These are phyloP conservation scores for Ophiostoma fasciatum DNA, from an alignment of 2,329 filamentous ascomycete species.

Conservation along the genomic window DNA sequence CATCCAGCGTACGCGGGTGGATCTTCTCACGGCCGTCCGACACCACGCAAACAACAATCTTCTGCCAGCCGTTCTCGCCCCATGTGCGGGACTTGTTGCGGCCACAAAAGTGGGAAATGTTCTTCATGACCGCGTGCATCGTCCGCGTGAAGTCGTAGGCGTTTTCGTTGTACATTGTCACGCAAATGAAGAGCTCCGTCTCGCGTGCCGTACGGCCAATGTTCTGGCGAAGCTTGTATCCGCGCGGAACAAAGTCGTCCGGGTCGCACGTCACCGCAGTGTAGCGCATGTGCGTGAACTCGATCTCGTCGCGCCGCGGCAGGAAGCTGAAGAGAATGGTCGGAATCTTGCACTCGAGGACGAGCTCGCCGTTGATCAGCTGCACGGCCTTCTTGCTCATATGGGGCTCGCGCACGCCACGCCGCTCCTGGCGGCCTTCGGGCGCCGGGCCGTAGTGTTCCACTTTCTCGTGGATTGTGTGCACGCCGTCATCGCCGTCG, in stretches of 20 bases:
- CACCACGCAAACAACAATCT: conserved; percentile 95
- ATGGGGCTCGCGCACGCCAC: conserved; percentile 74
- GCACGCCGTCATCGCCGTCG: not conserved
- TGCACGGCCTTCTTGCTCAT: conserved; percentile 89
- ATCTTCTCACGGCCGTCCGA: conserved; percentile 84
- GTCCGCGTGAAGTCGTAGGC: conserved; percentile 93
- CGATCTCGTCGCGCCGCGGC: conserved; percentile 78
- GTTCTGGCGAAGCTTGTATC: conserved; percentile 79
- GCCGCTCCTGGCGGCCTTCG: conserved; percentile 68
- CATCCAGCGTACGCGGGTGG: conserved; percentile 84
- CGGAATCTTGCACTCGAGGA: conserved; percentile 97
- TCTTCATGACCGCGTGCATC: conserved; percentile 98
- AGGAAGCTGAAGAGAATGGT: conserved; percentile 97
- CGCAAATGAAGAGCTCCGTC: conserved; percentile 88
- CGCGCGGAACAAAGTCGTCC: conserved; percentile 75
- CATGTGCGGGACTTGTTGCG: conserved; percentile 85
- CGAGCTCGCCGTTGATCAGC: conserved; percentile 92
- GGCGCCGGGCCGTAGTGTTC: conserved; percentile 83
- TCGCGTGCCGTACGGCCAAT: conserved; percentile 86
- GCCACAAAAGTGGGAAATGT: conserved; percentile 91
- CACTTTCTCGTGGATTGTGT: conserved; percentile 36
- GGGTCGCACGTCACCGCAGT: conserved; percentile 91
- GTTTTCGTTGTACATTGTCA: conserved; percentile 99
- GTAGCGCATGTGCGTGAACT: conserved; percentile 95
- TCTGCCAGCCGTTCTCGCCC: conserved; percentile 97